Evolutionary conservation across 305 asterid genomes (phyloP).

Genomic region (Andrographis paniculata): DNA sequence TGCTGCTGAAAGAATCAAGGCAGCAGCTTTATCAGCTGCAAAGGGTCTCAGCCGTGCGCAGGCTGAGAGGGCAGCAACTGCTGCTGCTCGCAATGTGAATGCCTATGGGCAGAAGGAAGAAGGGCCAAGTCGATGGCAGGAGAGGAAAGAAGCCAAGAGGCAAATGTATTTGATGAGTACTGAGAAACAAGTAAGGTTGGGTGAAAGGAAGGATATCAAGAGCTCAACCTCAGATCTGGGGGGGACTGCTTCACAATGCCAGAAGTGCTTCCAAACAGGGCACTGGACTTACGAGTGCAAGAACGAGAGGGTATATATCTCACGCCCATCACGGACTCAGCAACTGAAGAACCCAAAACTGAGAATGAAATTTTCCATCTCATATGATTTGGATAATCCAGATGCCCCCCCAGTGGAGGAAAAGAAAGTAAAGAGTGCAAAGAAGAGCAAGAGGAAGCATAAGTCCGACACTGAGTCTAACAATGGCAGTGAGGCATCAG

Average conservation of each 20-base stretch:
- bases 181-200: conserved; percentile 88
- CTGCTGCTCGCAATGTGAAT: conserved; percentile 89
- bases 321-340: conserved; percentile 87
- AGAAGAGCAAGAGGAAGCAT: conserved; percentile 87
- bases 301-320: conserved; percentile 85
- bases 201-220: conserved; percentile 71
- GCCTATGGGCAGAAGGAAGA: conserved; percentile 99
- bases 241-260: conserved; percentile 74
- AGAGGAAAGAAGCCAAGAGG: conserved; percentile 96
- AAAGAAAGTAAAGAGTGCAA: conserved; percentile 24
- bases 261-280: conserved; percentile 83
- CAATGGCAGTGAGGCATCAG: conserved; percentile 79
- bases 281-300: conserved; percentile 98
- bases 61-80: conserved; percentile 94
- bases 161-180: conserved; percentile 97
- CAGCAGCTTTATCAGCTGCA: conserved; percentile 81
- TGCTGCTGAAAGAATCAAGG: conserved; percentile 85
- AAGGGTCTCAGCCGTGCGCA: conserved; percentile 98
- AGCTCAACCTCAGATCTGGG: conserved; percentile 32
- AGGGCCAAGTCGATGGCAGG: conserved; percentile 99
- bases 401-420: conserved; percentile 37
- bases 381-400: conserved; percentile 63
- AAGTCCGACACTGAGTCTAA: conserved; percentile 52
- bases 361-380: conserved; percentile 60
- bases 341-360: conserved; percentile 85